Conservation (phyloP, 495 filamentous ascomycete genomes). For the Bathelium albidoporum region DNA sequence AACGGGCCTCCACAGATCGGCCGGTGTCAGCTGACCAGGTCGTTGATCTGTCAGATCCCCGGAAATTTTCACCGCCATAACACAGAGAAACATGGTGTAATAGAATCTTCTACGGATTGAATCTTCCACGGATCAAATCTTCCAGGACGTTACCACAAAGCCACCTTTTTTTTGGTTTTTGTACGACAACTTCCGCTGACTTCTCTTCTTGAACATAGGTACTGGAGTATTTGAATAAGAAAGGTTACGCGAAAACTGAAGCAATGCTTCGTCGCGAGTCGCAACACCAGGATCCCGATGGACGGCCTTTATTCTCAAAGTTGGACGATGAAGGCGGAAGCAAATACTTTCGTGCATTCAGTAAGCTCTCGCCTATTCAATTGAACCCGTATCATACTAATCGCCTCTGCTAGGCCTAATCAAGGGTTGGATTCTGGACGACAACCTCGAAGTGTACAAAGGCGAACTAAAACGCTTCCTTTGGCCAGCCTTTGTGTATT, state of each 20-base stretch:
- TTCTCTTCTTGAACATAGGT: conserved; percentile 51
- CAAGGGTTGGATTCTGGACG: conserved; percentile 65
- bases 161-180: too few relatives aligned
- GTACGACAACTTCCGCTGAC: neutral
- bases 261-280: conserved; percentile 88
- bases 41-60: too few relatives aligned
- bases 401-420: conserved; percentile 43
- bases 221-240: conserved; percentile 92
- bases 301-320: conserved; percentile 49
- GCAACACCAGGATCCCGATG: conserved; percentile 65
- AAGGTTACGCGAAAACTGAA: conserved; percentile 87
- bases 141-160: too few relatives aligned
- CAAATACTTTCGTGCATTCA: conserved; percentile 65
- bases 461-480: conserved; percentile 77
- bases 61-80: too few relatives aligned
- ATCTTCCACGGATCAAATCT: too few relatives aligned
- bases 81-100: too few relatives aligned
- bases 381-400: neutral
- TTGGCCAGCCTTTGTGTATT: conserved; percentile 92
- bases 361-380: conserved; percentile 33
- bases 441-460: conserved; percentile 88
- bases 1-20: too few relatives aligned
- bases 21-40: too few relatives aligned
- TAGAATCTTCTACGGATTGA: too few relatives aligned
- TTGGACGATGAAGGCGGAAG: conserved; percentile 59